Evolutionary conservation across 2,329 filamentous ascomycete genomes (phyloP).

Genomic region (Colletotrichum echinochloae): DNA sequence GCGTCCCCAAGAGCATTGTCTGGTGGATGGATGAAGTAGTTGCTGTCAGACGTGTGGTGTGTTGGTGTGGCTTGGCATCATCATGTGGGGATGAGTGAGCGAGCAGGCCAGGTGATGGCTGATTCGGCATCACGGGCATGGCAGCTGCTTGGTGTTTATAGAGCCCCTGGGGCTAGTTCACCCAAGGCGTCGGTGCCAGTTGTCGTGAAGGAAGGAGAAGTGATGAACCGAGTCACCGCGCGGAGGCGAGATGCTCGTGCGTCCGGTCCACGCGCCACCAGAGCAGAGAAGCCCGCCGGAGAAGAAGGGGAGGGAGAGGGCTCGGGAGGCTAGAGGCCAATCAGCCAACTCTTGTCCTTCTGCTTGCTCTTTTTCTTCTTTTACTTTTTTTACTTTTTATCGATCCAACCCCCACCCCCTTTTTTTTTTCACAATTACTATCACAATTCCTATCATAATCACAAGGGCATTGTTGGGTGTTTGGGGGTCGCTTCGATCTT

Average conservation of each 20-base stretch:
- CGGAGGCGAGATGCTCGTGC: conserved; percentile 2
- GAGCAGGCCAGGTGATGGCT: background rate
- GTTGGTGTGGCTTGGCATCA: conserved; percentile 21
- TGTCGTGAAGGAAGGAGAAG: background rate
- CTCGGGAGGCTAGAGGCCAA: too few relatives aligned
- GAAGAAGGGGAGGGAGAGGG: background rate
- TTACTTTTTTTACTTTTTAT: background rate
- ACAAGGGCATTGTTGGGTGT: background rate
- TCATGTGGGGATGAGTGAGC: background rate
- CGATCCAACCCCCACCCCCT: too few relatives aligned
- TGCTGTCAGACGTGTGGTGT: background rate
- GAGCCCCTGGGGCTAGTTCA: background rate
- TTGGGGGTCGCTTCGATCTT: background rate
- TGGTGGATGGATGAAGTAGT: background rate
- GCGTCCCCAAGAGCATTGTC: background rate
- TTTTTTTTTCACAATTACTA: too few relatives aligned
- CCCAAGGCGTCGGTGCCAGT: background rate
- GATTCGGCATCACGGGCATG: conserved; percentile 3
- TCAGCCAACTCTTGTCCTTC: too few relatives aligned
- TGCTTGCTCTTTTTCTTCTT: background rate
- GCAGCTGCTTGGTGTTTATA: background rate
- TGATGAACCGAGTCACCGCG: conserved; percentile 2
- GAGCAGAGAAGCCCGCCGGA: background rate
- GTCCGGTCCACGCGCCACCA: background rate
- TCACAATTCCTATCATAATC: background rate